Evolutionary conservation across 768 basidiomycete species (phyloP), one percentile per base, ranked within the genome.

Genomic region (Naganishia vaughanmartiniae): DNA sequence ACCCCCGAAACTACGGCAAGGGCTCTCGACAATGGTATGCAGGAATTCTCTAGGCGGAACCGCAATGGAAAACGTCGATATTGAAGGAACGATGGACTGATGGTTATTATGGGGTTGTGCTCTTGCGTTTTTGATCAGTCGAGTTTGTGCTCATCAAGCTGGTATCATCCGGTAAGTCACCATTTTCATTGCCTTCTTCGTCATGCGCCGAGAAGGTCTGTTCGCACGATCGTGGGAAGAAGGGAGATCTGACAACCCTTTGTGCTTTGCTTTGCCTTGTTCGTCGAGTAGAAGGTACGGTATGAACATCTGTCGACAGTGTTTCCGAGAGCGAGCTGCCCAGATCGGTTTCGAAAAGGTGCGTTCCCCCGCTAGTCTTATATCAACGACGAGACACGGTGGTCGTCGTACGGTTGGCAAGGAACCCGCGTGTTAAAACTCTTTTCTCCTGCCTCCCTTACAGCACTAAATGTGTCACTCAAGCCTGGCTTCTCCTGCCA

Each of bases 341-440:
- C 89, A 90, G 72, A 96, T 96, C 77, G 93, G 93, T 72, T 96
- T 96, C 86, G 85, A 86, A 81, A 96, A 96, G 91, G 93, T 94
- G 75, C 74, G 85, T 58, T 31, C 7, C 11, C 54, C n/a, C n/a
- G n/a, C n/a, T n/a, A n/a, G n/a, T n/a, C n/a, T n/a, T n/a, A n/a
- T n/a, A n/a, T n/a, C n/a, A n/a, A n/a, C n/a, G n/a, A n/a, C n/a
- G n/a, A n/a, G n/a, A n/a, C n/a, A n/a, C n/a, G n/a, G 48, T 21
- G 5, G 21, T 53, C 26, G 48, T 53, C n/a, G n/a, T n/a, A n/a
- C n/a, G n/a, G n/a, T n/a, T n/a, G n/a, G n/a, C n/a, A 30, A 5
- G 19, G 26, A 31, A 31, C 26, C 54, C 54, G 54, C 33, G 28
- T 19, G 30, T 5, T 26, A 15, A 30, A 39, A 36, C 14, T 5